Percentiles rank a stretch among this genome's conserved stretches.
Evolutionary conservation across 306 rosid species (phyloP).

Genomic region (Fragaria ananassa): DNA sequence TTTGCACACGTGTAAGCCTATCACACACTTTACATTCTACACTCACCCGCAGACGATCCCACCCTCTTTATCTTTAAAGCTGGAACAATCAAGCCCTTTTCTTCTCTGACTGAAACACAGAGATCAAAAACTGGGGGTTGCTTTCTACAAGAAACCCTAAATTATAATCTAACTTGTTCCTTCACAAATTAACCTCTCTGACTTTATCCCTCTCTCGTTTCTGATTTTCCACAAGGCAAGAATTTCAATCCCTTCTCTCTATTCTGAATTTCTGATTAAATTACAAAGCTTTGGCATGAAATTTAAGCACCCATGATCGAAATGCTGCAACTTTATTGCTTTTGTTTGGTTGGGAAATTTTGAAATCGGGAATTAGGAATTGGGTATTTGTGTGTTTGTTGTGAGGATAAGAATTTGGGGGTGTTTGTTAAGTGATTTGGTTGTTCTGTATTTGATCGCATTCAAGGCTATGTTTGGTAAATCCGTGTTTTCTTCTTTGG

Average conservation of each 20-base stretch:
- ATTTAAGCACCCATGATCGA: conserved; percentile 15
- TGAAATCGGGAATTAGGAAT: neutral
- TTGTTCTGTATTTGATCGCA: conserved; percentile 1
- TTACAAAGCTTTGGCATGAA: neutral
- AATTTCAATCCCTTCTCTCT: conserved; percentile 7
- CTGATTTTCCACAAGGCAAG: neutral
- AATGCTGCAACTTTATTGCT: neutral
- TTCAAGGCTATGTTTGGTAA: conserved; percentile 30
- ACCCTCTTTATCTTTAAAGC: neutral
- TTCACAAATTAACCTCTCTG: conserved; percentile 1
- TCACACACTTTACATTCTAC: neutral
- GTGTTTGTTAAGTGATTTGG: neutral
- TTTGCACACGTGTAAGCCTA: neutral
- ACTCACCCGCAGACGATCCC: neutral
- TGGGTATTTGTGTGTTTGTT: neutral
- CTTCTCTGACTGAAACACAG: conserved; percentile 11
- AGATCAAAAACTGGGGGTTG: conserved; percentile 23
- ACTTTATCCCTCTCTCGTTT: neutral
- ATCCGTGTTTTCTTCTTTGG: conserved; percentile 21
- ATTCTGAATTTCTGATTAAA: neutral
- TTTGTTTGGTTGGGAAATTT: neutral
- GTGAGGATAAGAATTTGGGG: neutral
- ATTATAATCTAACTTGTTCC: conserved; percentile 5
- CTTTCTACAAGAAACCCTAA: conserved; percentile 17
- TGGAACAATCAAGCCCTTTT: neutral